Evolutionary conservation across 495 filamentous ascomycete species (phyloP).

Genomic region (Cladorrhinum samala): DNA sequence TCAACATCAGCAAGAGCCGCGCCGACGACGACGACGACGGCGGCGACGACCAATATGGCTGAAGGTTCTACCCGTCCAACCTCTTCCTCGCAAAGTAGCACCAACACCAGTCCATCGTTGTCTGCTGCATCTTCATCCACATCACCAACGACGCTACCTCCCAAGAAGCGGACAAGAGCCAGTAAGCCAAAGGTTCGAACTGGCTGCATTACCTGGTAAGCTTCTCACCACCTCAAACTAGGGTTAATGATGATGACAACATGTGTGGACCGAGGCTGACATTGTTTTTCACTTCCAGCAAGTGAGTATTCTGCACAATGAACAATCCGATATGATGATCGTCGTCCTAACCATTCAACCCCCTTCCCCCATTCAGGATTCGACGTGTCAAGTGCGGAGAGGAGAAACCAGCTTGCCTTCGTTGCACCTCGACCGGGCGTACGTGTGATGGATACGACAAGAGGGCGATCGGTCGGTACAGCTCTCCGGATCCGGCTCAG

Average conservation of each 20-base stretch:
- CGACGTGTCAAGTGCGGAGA: slow-evolving; percentile 39
- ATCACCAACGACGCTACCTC: background rate
- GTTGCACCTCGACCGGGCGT: slow-evolving; percentile 38
- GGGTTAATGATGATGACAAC: background rate
- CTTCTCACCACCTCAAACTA: background rate
- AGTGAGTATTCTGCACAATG: slow-evolving; percentile 12
- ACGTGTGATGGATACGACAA: slow-evolving; percentile 39
- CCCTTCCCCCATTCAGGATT: slow-evolving; percentile 13
- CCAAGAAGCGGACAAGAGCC: slow-evolving; percentile 26
- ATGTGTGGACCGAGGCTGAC: background rate
- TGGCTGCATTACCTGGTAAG: slow-evolving; percentile 30
- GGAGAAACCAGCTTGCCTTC: slow-evolving; percentile 33
- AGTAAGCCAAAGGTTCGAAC: slow-evolving; percentile 31
- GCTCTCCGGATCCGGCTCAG: slow-evolving; percentile 6
- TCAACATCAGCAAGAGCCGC: background rate
- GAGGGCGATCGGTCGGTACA: slow-evolving; percentile 16
- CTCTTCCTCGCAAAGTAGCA: background rate
- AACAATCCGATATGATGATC: background rate
- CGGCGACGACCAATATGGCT: background rate
- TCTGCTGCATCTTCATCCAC: slow-evolving; percentile 2
- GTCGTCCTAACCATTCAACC: background rate
- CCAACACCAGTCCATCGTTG: slow-evolving; percentile 11
- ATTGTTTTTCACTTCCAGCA: slow-evolving; percentile 8
- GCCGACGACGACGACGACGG: background rate
- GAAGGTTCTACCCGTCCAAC: background rate